Evolutionary conservation across 768 basidiomycete species (phyloP), one percentile per base, ranked within the genome.

Genomic region (Gloeopeniophorella convolvens): DNA sequence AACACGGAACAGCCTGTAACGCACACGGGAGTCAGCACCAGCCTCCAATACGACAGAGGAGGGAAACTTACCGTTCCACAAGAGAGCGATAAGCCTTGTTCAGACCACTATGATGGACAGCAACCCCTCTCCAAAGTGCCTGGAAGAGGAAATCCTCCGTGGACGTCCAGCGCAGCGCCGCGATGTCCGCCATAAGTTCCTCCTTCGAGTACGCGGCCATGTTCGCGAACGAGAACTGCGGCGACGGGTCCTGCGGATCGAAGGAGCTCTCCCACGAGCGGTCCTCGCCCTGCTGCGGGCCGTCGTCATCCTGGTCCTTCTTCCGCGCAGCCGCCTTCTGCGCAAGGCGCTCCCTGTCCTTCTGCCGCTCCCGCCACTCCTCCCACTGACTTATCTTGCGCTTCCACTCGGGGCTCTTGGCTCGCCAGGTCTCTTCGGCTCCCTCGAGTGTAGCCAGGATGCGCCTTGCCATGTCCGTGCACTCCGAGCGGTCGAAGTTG

Each of bases 91-190:
- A 86, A 1, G 63, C 63, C 59, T 75, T 81, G 53, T 77, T 76
- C 82, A 87, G 82, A 18, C 84, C 84, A 8, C 78, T 59, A 62
- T 86, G 85, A 57, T 87, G 84, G 10, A 87, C 74, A 0, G 76
- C 84, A 24, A 87, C 75, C 26, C 84, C 84, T 27, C 85, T 69
- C 42, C 63, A 62, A 41, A 87, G 64, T 5, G 77, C 78, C 10
- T 47, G 51, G 21, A 79, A 44, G 4, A 72, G 70, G 75, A 78
- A 79, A n/a, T 40, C 21, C 2, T 69, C 71, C 1, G 66, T 61
- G 2, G 58, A 55, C 7, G 60, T 63, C 45, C 66, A 71, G 41
- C 43, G 52, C 40, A 84, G 64, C 1, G 65, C 51, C 8, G 40
- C 18, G 18, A 82, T 67, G 33, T 81, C 77, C 15, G 72, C 68